Base-by-base conservation (phyloP, 106 monocot genomes). In the Dendrobium officinale region DNA sequence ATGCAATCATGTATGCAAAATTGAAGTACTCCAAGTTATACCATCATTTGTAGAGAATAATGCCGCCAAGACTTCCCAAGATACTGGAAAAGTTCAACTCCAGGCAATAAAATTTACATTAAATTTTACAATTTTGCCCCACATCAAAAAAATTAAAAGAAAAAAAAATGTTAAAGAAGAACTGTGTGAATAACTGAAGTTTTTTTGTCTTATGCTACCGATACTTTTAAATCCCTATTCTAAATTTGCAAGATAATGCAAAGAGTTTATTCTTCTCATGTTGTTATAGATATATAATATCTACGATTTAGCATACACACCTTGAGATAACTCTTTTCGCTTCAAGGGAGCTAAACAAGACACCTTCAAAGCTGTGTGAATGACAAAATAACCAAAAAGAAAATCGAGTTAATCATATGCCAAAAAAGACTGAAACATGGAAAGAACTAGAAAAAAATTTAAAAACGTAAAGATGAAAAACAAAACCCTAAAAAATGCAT, bases 291-390 rank as follows among this genome's bases (percentile, higher is more conserved):
- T 7, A 64, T 58, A 44, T 51, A 55, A 80, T 54, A 33, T 75
- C 68, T 17, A 51, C 13, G 13, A 51, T 11, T 51, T 61, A 27
- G n/a, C 51, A 73, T 67, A 22, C 58, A 64, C 82, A 98, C 98
- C 95, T 93, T 72, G 86, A 76, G 76, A 98, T 80, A 41, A 88
- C 79, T 58, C 58, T 45, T 87, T 87, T 88, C 40, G 89, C 85
- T 85, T 95, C 98, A 72, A 95, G 89, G 79, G 98, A 98, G 47
- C 84, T 93, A 67, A 91, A 64, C 33, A 98, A 81, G 43, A 98
- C 77, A 72, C 91, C 98, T 82, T 98, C 88, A 82, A 87, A 98
- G 41, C 98, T 98, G 88, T 45, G 1, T 80, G 84, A 77, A 80
- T 54, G 75, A 79, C 42, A 9, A 54, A 72, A 51, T 81, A 29